Percentiles rank a stretch among this genome's conserved stretches.
Conservation (phyloP, 1,284 basidiomycete species). For the Ustilago vetiveriae region DNA sequence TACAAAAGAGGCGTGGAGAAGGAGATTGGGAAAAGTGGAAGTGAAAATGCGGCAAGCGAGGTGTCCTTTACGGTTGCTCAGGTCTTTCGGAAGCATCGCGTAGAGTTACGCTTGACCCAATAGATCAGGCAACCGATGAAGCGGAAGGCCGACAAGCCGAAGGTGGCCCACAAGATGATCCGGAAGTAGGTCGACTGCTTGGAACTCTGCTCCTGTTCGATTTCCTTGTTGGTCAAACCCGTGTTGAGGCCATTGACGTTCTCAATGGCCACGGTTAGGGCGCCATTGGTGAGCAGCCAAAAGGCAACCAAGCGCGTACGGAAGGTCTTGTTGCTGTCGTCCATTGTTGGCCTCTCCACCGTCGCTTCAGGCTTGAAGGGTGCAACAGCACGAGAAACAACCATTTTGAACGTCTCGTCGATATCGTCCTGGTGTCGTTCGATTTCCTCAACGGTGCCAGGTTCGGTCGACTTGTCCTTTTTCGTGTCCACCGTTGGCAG, state of each 20-base stretch:
- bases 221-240: slow-evolving; percentile 67
- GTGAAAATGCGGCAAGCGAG: too few species aligned
- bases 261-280: slow-evolving; percentile 81
- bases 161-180: slow-evolving; percentile 88
- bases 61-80: too few species aligned
- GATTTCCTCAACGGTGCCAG: slow-evolving; percentile 74
- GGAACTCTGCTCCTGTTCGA: slow-evolving; percentile 68
- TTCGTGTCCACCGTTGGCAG: slow-evolving; percentile 86
- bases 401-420: slow-evolving; percentile 91
- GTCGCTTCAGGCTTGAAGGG: slow-evolving; percentile 78
- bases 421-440: slow-evolving; percentile 78
- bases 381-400: slow-evolving; percentile 88
- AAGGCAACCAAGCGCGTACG: slow-evolving; percentile 66
- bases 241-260: slow-evolving; percentile 80
- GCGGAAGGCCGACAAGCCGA: slow-evolving; percentile 80
- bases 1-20: too few species aligned
- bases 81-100: slow-evolving; percentile 60
- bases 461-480: slow-evolving; percentile 74
- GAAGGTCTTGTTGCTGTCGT: slow-evolving; percentile 68
- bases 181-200: slow-evolving; percentile 68
- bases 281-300: slow-evolving; percentile 67
- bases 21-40: too few species aligned
- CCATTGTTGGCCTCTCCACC: slow-evolving; percentile 81
- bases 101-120: slow-evolving; percentile 60
- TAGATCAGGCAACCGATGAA: slow-evolving; percentile 71